These are phyloP conservation scores for Rosellinia necatrix DNA, from an alignment of 2,329 filamentous ascomycete genomes.

Conservation along the genomic window DNA sequence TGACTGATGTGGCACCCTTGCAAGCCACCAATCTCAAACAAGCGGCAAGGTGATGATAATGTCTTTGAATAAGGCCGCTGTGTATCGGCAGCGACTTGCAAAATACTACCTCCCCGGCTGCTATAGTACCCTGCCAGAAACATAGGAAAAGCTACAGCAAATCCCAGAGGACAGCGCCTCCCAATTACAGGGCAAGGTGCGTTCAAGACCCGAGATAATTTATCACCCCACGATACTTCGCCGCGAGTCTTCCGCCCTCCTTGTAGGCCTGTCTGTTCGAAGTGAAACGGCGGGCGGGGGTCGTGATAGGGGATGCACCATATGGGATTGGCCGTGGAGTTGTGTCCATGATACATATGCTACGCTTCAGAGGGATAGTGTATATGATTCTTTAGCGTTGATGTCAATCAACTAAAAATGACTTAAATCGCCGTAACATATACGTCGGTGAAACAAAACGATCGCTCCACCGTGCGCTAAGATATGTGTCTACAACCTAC, in stretches of 20 bases:
- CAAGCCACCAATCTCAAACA: conserved; percentile 21
- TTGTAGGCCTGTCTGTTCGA: background rate
- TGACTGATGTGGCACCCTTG: conserved; percentile 16
- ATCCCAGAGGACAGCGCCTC: background rate
- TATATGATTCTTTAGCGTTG: background rate
- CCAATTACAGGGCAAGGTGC: background rate
- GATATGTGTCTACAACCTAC: conserved; percentile 27
- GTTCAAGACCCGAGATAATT: background rate
- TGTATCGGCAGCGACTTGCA: background rate
- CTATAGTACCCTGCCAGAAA: background rate
- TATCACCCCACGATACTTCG: background rate
- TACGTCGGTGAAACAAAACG: background rate
- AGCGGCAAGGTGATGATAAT: conserved; percentile 1
- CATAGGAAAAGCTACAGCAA: background rate
- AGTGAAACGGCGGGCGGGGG: conserved; percentile 9
- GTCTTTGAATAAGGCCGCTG: background rate
- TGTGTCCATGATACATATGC: background rate
- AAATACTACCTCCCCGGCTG: too few relatives aligned
- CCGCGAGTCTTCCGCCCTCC: background rate
- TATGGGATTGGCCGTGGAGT: background rate
- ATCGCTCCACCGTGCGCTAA: conserved; percentile 9
- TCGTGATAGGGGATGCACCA: background rate
- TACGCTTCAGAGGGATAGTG: background rate
- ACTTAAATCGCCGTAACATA: background rate
- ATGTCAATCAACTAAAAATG: background rate